These are phyloP conservation scores for Komagataella ulmi DNA, from an alignment of 805 yeast species.

Conservation along the genomic window DNA sequence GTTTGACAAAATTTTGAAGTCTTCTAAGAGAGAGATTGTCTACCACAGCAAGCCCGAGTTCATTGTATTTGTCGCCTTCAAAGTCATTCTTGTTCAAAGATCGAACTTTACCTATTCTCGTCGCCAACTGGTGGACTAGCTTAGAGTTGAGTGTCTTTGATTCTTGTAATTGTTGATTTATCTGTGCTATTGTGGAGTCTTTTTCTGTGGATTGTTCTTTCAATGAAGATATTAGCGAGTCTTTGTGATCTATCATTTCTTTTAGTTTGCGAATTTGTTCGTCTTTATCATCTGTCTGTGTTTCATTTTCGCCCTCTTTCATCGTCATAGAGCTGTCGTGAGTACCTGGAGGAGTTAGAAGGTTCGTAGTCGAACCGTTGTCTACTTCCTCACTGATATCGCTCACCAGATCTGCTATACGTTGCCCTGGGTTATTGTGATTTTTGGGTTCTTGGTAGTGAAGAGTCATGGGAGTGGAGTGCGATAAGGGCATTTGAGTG, in stretches of 20 bases:
- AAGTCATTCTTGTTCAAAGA: background rate
- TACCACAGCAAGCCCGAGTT: conserved; percentile 4
- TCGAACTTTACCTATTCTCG: background rate
- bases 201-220: background rate
- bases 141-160: background rate
- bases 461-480: background rate
- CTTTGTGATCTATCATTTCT: background rate
- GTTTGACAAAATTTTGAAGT: conserved; percentile 9
- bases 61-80: background rate
- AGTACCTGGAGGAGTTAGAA: background rate
- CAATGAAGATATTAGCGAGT: background rate
- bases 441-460: background rate
- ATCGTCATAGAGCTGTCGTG: background rate
- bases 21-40: conserved; percentile 5
- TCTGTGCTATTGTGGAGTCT: background rate
- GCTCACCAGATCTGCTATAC: background rate
- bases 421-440: background rate
- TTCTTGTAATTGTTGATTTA: background rate
- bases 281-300: background rate
- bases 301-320: background rate
- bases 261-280: background rate
- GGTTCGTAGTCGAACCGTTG: background rate
- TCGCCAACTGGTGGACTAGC: background rate
- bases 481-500: background rate
- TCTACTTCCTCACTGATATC: background rate